Evolutionary conservation across 2,329 filamentous ascomycete species (phyloP).

Genomic region (Venturia nashicola): DNA sequence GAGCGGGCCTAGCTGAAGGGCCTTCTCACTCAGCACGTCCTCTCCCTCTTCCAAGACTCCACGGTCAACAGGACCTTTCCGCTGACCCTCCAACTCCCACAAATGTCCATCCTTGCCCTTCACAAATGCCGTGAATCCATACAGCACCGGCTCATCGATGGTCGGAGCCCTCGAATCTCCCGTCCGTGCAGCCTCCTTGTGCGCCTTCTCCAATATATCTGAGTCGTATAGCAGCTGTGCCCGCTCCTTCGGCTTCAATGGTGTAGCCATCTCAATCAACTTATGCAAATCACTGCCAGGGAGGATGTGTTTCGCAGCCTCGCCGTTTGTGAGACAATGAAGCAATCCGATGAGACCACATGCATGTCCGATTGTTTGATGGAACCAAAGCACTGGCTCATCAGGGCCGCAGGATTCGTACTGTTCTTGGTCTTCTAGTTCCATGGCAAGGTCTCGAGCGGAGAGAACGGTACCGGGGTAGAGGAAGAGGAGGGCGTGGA

Average conservation of each 20-base stretch:
- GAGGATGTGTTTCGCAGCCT: slow-evolving; percentile 29
- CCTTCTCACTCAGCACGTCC: slow-evolving; percentile 31
- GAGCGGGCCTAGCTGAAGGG: slow-evolving; percentile 28
- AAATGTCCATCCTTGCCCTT: slow-evolving; percentile 33
- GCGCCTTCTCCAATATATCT: slow-evolving; percentile 29
- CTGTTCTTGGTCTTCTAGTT: slow-evolving; percentile 26
- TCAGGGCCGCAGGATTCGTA: slow-evolving; percentile 35
- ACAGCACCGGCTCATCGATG: slow-evolving; percentile 18
- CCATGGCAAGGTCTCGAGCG: slow-evolving; percentile 26
- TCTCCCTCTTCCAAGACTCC: slow-evolving; percentile 28
- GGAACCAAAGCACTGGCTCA: slow-evolving; percentile 46
- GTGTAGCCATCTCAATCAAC: slow-evolving; percentile 32
- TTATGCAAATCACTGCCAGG: slow-evolving; percentile 31
- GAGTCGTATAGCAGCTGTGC: slow-evolving; percentile 40
- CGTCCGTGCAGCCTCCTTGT: slow-evolving; percentile 28
- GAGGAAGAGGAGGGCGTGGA: slow-evolving; percentile 42
- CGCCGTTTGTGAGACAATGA: slow-evolving; percentile 41
- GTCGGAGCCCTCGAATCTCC: slow-evolving; percentile 27
- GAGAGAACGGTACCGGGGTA: slow-evolving; percentile 32
- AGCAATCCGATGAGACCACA: slow-evolving; percentile 47
- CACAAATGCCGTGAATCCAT: slow-evolving; percentile 32
- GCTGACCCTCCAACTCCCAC: slow-evolving; percentile 33
- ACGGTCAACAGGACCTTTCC: slow-evolving; percentile 33
- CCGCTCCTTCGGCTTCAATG: slow-evolving; percentile 31
- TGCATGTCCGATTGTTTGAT: slow-evolving; percentile 45